phyloP scores from a whole-genome alignment of 2,329 filamentous ascomycete species.

The Dothideomycetes sp. region DNA sequence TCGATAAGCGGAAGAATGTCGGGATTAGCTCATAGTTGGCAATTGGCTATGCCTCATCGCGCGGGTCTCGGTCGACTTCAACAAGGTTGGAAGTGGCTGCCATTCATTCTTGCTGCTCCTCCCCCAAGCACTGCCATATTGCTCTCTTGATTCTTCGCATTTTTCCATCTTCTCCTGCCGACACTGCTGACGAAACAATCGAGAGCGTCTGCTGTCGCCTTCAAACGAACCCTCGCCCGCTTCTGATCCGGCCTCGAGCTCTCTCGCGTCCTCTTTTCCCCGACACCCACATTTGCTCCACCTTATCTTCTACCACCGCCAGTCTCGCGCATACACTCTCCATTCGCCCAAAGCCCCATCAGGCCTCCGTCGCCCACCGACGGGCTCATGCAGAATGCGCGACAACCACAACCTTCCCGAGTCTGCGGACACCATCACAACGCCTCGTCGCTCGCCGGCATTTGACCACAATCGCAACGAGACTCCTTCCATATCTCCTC shows the following conservation, averaged over 20 bases:
- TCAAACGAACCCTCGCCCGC: too few species aligned
- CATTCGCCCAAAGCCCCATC: conserved; percentile 3
- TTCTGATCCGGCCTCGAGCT: conserved; percentile 5
- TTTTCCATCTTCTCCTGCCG: too few species aligned
- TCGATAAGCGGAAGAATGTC: too few species aligned
- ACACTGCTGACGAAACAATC: too few species aligned
- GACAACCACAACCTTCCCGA: neutral
- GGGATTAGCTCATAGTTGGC: too few species aligned
- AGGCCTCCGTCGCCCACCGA: conserved; percentile 7
- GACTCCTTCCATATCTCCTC: conserved; percentile 27
- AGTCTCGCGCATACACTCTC: conserved; percentile 3
- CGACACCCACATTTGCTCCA: neutral
- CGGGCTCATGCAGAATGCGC: conserved; percentile 9
- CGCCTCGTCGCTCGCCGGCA: neutral
- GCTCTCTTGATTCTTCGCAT: too few species aligned
- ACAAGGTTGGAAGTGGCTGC: too few species aligned
- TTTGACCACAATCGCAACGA: conserved; percentile 12
- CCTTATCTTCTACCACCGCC: neutral
- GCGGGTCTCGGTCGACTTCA: too few species aligned
- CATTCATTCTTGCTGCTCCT: too few species aligned
- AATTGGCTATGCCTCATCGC: too few species aligned
- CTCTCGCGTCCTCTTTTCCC: neutral
- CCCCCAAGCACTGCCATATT: too few species aligned
- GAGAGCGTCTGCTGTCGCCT: too few species aligned
- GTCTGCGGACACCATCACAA: neutral